Evolutionary conservation across 2,329 filamentous ascomycete species (phyloP).

Genomic region (Ophiostoma himal-ulmi): DNA sequence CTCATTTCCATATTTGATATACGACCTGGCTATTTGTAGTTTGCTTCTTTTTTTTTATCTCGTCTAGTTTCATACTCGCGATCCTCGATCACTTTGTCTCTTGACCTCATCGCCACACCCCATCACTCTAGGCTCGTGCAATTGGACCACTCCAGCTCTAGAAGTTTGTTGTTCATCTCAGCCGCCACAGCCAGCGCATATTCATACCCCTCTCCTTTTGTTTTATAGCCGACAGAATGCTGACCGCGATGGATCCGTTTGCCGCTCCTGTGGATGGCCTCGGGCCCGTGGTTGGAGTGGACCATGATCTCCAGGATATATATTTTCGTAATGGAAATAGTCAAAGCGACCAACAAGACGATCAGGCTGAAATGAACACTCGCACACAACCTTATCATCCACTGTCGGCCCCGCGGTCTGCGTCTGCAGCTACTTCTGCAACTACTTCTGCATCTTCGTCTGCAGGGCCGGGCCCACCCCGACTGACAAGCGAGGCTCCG

Average conservation of each 20-base stretch:
- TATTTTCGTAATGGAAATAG: not conserved
- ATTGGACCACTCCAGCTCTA: not conserved
- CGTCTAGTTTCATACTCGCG: not conserved
- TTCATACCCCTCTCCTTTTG: not conserved
- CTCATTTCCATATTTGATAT: not conserved
- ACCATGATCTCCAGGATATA: not conserved
- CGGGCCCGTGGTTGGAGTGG: not conserved
- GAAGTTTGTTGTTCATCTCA: not conserved
- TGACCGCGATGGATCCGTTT: not conserved
- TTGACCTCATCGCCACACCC: not conserved
- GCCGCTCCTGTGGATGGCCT: not conserved
- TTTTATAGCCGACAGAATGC: not conserved
- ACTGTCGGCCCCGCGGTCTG: not conserved
- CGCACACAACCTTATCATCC: not conserved
- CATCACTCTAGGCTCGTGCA: not conserved
- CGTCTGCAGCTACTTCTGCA: not conserved
- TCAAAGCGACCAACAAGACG: not conserved
- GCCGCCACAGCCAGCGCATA: not conserved
- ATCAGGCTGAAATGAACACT: not conserved
- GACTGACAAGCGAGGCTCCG: conserved; percentile 3
- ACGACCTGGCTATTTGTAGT: not conserved
- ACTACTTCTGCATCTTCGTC: not conserved
- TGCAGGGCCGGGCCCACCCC: conserved; percentile 4
- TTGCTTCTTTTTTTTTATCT: too few species aligned
- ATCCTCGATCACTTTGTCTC: not conserved